Conservation (phyloP, 495 filamentous ascomycete genomes). For the Thermothielavioides terrestris region DNA sequence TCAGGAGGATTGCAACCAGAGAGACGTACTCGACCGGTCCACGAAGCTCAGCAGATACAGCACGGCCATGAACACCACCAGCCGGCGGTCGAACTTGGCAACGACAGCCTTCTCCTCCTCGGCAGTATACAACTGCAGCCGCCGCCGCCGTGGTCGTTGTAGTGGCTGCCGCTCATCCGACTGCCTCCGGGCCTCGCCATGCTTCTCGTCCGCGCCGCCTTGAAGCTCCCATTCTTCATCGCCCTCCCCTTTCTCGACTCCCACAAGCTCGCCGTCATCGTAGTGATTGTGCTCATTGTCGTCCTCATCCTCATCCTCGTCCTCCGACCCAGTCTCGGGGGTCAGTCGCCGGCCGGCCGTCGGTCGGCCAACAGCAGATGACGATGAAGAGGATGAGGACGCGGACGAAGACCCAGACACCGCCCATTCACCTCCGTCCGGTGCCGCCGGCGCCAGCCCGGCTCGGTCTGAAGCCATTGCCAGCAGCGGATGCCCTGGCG, state of each 20-base stretch:
- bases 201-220: neutral
- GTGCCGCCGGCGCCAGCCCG: neutral
- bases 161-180: neutral
- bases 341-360: constrained; percentile 10
- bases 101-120: constrained; percentile 68
- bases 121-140: constrained; percentile 55
- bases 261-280: no score
- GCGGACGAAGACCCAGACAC: neutral
- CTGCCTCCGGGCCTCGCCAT: neutral
- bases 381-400: constrained; percentile 8
- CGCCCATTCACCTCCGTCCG: neutral
- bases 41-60: constrained; percentile 77
- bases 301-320: constrained; percentile 7
- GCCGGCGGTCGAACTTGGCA: constrained; percentile 60
- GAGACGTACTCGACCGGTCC: constrained; percentile 61
- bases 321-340: constrained; percentile 17
- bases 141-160: neutral
- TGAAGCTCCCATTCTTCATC: neutral
- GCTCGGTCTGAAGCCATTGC: neutral
- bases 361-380: neutral
- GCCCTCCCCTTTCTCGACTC: neutral
- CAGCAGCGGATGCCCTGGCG: neutral
- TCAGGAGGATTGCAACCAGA: neutral
- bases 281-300: neutral
- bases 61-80: constrained; percentile 72